Evolutionary conservation across 2,329 filamentous ascomycete genomes (phyloP).

Genomic region (Exophiala viscosa): DNA sequence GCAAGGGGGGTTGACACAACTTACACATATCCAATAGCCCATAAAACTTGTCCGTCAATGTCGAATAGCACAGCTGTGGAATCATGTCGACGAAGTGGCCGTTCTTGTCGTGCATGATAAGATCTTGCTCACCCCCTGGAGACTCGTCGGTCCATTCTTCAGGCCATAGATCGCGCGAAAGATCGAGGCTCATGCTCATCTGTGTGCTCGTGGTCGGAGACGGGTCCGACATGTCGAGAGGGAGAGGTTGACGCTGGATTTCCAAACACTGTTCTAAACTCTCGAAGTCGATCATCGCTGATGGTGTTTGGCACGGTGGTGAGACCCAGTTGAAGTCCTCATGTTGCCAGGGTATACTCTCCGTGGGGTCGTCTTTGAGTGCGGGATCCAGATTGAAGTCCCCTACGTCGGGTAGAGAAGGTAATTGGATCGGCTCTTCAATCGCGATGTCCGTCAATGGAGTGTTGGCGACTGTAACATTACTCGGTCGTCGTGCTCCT

Average conservation of each 20-base stretch:
- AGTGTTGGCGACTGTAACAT: too few species aligned
- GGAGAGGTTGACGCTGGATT: constrained; percentile 5
- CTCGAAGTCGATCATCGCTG: constrained; percentile 3
- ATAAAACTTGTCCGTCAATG: constrained; percentile 3
- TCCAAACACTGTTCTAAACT: constrained; percentile 16
- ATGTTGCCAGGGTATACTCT: not conserved
- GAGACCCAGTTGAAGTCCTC: not conserved
- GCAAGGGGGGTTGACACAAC: not conserved
- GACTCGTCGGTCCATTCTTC: not conserved
- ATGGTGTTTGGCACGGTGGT: not conserved
- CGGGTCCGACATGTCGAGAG: not conserved
- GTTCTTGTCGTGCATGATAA: not conserved
- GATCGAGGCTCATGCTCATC: not conserved
- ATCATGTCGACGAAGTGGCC: not conserved
- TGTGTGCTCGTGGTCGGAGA: not conserved
- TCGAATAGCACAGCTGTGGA: constrained; percentile 6
- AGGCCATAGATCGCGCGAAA: not conserved
- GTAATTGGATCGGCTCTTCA: too few species aligned
- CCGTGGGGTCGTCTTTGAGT: not conserved
- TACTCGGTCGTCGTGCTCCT: not conserved
- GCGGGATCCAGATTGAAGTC: not conserved
- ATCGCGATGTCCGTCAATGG: too few species aligned
- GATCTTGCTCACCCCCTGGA: not conserved
- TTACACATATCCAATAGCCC: constrained; percentile 4
- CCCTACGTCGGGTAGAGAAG: not conserved